Conservation (phyloP, 2,329 filamentous ascomycete species). For the Lachnellula cervina region DNA sequence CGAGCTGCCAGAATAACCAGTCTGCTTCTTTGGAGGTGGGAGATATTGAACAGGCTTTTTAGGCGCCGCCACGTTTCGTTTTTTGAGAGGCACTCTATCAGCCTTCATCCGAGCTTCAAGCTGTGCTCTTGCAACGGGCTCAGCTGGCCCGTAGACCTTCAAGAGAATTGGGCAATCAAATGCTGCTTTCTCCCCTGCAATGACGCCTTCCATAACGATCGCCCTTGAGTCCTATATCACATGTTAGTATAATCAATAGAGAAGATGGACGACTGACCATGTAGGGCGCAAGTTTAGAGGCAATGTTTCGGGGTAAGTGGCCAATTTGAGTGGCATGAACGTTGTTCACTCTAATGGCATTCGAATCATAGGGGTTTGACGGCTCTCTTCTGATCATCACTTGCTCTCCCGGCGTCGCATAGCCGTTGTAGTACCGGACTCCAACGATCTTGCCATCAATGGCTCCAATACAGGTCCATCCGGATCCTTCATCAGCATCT, state of each 20-base stretch:
- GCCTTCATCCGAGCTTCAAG: slow-evolving; percentile 59
- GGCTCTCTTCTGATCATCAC: slow-evolving; percentile 63
- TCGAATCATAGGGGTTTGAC: slow-evolving; percentile 63
- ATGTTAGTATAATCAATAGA: slow-evolving; percentile 9
- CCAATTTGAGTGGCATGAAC: slow-evolving; percentile 72
- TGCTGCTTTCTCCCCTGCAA: slow-evolving; percentile 59
- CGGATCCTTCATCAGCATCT: slow-evolving; percentile 28
- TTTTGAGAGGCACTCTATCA: slow-evolving; percentile 53
- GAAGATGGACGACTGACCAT: slow-evolving; percentile 45
- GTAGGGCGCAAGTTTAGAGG: slow-evolving; percentile 67
- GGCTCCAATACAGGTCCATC: slow-evolving; percentile 26
- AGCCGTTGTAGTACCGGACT: slow-evolving; percentile 55
- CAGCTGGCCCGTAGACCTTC: slow-evolving; percentile 62
- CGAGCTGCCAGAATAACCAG: slow-evolving; percentile 21
- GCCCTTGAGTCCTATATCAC: slow-evolving; percentile 46
- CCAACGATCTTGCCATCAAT: slow-evolving; percentile 46
- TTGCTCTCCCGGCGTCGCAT: slow-evolving; percentile 57
- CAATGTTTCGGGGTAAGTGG: slow-evolving; percentile 65
- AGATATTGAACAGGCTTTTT: slow-evolving; percentile 44
- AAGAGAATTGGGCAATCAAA: slow-evolving; percentile 72
- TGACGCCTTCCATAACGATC: slow-evolving; percentile 62
- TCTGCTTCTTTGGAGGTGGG: slow-evolving; percentile 37
- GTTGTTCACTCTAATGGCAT: slow-evolving; percentile 76
- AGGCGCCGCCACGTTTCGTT: slow-evolving; percentile 32
- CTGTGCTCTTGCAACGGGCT: slow-evolving; percentile 44